Base-by-base conservation (phyloP, 1,284 basidiomycete species). In the Cryptococcus hybrid region DNA sequence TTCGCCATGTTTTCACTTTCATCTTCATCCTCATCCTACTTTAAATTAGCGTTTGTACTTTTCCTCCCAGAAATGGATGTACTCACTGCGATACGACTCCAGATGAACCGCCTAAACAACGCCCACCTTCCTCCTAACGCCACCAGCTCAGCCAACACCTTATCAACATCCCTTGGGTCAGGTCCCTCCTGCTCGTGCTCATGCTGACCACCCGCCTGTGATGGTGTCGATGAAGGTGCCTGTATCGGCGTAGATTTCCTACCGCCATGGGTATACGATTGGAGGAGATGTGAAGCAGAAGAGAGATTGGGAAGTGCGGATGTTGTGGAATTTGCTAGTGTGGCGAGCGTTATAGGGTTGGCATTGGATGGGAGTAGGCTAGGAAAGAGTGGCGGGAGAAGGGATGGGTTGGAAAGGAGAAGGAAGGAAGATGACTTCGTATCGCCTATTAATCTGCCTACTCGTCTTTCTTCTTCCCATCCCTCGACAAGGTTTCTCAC, bases 111-210 rank as follows among this genome's bases (percentile, higher is more conserved):
- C 52, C 87, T 84, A 78, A 98, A 96, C 55, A 97, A 78, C 56
- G 86, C 86, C 94, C 95, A 99, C 54, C 95, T 82, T 6, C 92
- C 87, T 39, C 88, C 86, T 84, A 99, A 91, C 5, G 87, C 88
- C 11, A 92, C 87, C 3, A 90, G 80, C 78, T 99, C 96, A 5
- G 87, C 87, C 12, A 97, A 73, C 0, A 92, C 82, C 63, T 88
- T 88, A 78, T 99, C 95, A 6, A 96, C 86, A 70, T 97, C 93
- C 54, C 92, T 83, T 11, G 89, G 87, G 73, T 98, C 93, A 1
- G 90, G 81, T 7, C 77, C 77, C 2, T 76, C 74, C 24, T 87
- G 84, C 7, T 88, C 86, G 15, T 90, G 88, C n/a, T 52, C 55
- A 6, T 24, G n/a, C 43, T 44, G 9, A 7, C 43, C 43, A n/a